Evolutionary conservation across 139 green algal species (phyloP).

Genomic region (Chlorella ohadii): DNA sequence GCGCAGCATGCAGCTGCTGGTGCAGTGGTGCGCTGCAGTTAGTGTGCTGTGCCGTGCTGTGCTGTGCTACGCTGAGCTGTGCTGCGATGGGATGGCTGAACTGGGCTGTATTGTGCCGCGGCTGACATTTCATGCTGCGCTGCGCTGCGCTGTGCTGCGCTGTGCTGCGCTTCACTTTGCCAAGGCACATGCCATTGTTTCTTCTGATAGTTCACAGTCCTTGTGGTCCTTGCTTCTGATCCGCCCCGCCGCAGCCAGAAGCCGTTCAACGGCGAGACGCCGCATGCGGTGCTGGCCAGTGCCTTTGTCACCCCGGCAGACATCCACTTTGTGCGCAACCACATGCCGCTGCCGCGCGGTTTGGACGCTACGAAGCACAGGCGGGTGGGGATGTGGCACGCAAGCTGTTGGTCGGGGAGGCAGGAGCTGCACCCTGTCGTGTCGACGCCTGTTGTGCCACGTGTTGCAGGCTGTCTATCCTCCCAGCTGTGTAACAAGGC

Average conservation of each 20-base stretch:
- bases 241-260: not conserved
- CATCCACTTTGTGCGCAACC: not conserved
- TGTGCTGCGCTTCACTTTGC: no score
- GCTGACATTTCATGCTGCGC: no score
- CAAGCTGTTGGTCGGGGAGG: no score
- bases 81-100: no score
- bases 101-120: not conserved
- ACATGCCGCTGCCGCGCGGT: not conserved
- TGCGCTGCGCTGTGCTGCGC: no score
- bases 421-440: no score
- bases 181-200: no score
- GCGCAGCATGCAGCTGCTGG: not conserved
- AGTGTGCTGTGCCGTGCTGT: not conserved
- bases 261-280: slow-evolving; percentile 1
- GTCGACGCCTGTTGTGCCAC: no score
- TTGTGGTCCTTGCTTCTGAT: no score
- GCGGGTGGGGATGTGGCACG: not conserved
- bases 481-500: no score
- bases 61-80: not conserved
- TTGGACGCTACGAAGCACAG: not conserved
- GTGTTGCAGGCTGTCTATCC: no score
- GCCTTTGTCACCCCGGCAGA: not conserved
- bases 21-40: not conserved
- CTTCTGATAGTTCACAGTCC: no score
- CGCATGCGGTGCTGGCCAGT: not conserved